Evolutionary conservation across 257 asterid genomes (phyloP).

Genomic region (Solanum pimpinellifolium): DNA sequence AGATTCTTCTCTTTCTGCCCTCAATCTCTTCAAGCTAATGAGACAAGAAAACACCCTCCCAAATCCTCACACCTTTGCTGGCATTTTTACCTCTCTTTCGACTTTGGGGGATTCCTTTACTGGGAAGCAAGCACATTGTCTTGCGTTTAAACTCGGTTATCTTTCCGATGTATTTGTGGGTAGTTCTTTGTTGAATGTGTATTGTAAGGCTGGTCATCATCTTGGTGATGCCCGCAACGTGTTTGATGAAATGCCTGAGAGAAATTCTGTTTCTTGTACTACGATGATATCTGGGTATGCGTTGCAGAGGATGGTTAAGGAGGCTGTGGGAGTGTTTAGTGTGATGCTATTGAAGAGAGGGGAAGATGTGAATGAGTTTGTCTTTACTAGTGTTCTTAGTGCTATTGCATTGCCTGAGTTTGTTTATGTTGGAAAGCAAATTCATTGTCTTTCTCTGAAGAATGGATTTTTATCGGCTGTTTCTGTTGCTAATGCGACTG

Average conservation of each 20-base stretch:
- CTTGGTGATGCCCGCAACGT: slow-evolving; percentile 38
- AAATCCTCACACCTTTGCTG: slow-evolving; percentile 60
- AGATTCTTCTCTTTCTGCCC: slow-evolving; percentile 29
- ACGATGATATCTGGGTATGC: slow-evolving; percentile 84
- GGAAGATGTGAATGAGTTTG: slow-evolving; percentile 53
- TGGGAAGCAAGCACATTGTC: slow-evolving; percentile 46
- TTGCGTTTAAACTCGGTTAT: slow-evolving; percentile 27
- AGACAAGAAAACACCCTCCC: slow-evolving; percentile 28
- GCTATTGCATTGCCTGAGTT: slow-evolving; percentile 36
- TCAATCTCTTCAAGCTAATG: slow-evolving; percentile 44
- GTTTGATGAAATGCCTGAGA: slow-evolving; percentile 68
- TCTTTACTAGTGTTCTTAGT: slow-evolving; percentile 63
- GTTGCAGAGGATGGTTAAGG: slow-evolving; percentile 26
- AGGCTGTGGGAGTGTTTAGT: slow-evolving; percentile 45
- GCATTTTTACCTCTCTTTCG: slow-evolving; percentile 48
- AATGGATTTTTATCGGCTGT: slow-evolving; percentile 28
- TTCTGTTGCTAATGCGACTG: slow-evolving; percentile 70
- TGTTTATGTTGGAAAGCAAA: slow-evolving; percentile 40
- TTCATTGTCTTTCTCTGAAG: slow-evolving; percentile 51
- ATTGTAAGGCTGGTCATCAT: slow-evolving; percentile 33
- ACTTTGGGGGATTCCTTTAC: slow-evolving; percentile 18
- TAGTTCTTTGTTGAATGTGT: slow-evolving; percentile 50
- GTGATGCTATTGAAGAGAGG: slow-evolving; percentile 20
- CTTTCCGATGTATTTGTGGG: slow-evolving; percentile 49
- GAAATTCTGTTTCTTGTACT: slow-evolving; percentile 75